Conservation (phyloP, 177 flowering plant genomes). For the Telopea speciosissima region DNA sequence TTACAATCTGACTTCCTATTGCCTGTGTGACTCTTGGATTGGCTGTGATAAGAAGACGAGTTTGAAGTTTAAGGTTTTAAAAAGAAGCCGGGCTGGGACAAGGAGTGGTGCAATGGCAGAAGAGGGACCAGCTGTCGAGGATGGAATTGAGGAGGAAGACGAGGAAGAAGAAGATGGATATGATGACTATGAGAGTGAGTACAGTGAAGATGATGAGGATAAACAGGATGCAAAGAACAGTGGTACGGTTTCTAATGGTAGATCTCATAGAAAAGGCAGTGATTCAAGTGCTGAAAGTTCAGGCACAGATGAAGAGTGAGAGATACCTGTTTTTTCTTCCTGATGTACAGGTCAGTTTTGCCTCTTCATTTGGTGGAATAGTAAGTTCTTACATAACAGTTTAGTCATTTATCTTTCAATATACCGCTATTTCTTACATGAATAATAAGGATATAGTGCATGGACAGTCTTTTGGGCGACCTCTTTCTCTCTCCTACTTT, state of each 20-base stretch:
- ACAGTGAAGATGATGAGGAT: conserved; percentile 78
- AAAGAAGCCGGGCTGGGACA: conserved; percentile 69
- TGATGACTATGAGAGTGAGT: conserved; percentile 90
- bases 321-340: not conserved
- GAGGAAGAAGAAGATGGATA: conserved; percentile 71
- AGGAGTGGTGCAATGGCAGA: conserved; percentile 38
- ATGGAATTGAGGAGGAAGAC: conserved; percentile 72
- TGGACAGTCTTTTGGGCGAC: too few relatives aligned
- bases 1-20: conserved; percentile 64
- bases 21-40: conserved; percentile 87
- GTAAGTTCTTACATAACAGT: too few relatives aligned
- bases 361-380: too few relatives aligned
- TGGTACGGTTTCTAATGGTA: conserved; percentile 23
- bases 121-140: conserved; percentile 44
- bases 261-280: conserved; percentile 24
- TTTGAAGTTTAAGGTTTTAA: conserved; percentile 67
- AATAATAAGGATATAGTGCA: too few relatives aligned
- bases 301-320: conserved; percentile 49
- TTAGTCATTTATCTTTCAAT: too few relatives aligned
- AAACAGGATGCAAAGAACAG: conserved; percentile 35
- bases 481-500: too few relatives aligned
- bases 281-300: conserved; percentile 48
- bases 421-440: too few relatives aligned
- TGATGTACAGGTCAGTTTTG: not conserved
- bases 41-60: conserved; percentile 68